Evolutionary conservation across 805 yeast genomes (phyloP), one percentile per base, ranked within the genome.

Genomic region (Starmerella floris): DNA sequence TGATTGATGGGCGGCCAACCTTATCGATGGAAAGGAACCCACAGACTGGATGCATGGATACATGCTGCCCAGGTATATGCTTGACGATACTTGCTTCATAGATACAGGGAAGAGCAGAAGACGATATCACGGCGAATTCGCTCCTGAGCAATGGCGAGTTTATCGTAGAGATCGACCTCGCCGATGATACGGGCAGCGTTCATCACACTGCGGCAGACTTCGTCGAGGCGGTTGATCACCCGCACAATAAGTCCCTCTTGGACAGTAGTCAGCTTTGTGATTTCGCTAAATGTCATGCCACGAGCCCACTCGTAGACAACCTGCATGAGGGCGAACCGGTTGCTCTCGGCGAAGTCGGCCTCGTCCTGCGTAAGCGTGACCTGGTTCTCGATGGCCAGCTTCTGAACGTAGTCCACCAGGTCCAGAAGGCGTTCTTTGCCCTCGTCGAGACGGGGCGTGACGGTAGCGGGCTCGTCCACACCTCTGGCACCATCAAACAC

Each of bases 291-390:
- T 0, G 93, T 72, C 69, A 79, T 71, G 2, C 98, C 99, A 51
- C 93, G 70, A 1, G 97, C 95, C 99, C 99, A 91, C 62, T 91
- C 96, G 59, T 88, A 91, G 4, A 88, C 95, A 11, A 84, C 95
- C 58, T 85, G 88, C 62, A 84, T 82, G 55, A 91, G 68, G 0
- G 88, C 94, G 62, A 91, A 91, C 51, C 97, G 68, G 54, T 83
- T 79, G 50, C 79, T 72, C 43, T 83, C 93, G 50, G 79, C 63
- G 55, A 88, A 91, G 46, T 79, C 81, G 39, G 78, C 79, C 53
- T 88, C 97, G 41, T 87, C 97, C 10, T 77, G 68, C 0, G 94
- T 82, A 51, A 84, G 63, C 17, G 78, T 66, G 16, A 91, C 83
- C 58, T 80, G 85, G 47, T 78, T 74, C 32, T 70, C 69, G 35